Percentiles rank a stretch among this genome's conserved stretches.
Conservation (phyloP, 2,329 filamentous ascomycete species). For the Hymenoscyphus fructigenus region DNA sequence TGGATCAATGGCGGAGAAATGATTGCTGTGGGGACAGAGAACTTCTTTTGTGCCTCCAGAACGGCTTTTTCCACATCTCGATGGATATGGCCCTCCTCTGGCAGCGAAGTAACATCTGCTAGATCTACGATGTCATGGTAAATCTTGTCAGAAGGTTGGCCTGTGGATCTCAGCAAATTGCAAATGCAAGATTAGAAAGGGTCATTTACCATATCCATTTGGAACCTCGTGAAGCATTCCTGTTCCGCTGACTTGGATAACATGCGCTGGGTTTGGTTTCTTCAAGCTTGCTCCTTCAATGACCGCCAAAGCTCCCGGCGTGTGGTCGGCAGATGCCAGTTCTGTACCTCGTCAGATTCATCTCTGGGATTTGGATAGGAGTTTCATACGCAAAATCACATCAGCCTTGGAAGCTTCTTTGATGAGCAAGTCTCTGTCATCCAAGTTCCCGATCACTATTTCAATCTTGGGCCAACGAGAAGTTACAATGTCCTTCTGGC, state of each 20-base stretch:
- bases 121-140: conserved; percentile 62
- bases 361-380: background rate
- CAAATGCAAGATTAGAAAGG: background rate
- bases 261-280: conserved; percentile 46
- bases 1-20: conserved; percentile 67
- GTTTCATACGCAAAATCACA: conserved; percentile 38
- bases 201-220: conserved; percentile 39
- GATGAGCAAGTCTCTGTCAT: conserved; percentile 35
- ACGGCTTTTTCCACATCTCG: conserved; percentile 69
- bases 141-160: conserved; percentile 42
- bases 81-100: conserved; percentile 57
- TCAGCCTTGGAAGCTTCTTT: conserved; percentile 37
- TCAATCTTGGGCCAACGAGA: conserved; percentile 20
- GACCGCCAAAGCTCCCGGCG: conserved; percentile 42
- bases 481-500: conserved; percentile 20
- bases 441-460: conserved; percentile 37
- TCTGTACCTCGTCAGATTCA: conserved; percentile 14
- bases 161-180: conserved; percentile 13
- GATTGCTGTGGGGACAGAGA: conserved; percentile 55
- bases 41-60: conserved; percentile 41
- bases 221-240: conserved; percentile 41
- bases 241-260: conserved; percentile 52
- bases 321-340: conserved; percentile 27
- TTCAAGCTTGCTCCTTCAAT: conserved; percentile 46
- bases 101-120: conserved; percentile 53